Conservation (phyloP, 2,329 filamentous ascomycete genomes). For the Pezicula radicicola region DNA sequence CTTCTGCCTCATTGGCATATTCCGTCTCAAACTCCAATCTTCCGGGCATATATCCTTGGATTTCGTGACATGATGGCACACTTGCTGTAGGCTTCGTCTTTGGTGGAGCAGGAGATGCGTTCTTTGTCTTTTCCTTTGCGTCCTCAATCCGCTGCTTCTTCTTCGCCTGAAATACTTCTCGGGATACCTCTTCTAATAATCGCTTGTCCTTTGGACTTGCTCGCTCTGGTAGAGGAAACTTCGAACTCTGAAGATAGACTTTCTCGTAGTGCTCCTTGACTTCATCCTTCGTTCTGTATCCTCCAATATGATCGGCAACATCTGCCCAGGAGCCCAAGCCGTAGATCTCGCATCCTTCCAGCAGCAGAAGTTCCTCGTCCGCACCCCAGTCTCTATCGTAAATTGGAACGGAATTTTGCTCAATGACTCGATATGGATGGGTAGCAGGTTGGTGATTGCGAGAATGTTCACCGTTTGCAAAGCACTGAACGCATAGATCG, state of each 20-base stretch:
- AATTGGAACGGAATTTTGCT: slow-evolving; percentile 97
- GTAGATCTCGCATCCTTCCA: slow-evolving; percentile 95
- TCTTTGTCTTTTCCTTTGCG: slow-evolving; percentile 81
- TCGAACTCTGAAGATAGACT: slow-evolving; percentile 79
- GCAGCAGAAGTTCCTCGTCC: slow-evolving; percentile 88
- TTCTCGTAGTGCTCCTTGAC: slow-evolving; percentile 91
- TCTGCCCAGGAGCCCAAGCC: slow-evolving; percentile 96
- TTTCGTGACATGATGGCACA: slow-evolving; percentile 94
- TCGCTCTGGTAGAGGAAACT: slow-evolving; percentile 82
- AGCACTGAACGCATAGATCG: slow-evolving; percentile 95
- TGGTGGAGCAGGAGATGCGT: slow-evolving; percentile 76
- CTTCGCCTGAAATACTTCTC: slow-evolving; percentile 87
- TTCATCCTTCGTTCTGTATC: slow-evolving; percentile 91
- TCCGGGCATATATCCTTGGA: slow-evolving; percentile 98
- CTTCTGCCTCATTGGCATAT: slow-evolving; percentile 96
- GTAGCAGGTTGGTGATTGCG: slow-evolving; percentile 83
- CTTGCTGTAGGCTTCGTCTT: slow-evolving; percentile 96
- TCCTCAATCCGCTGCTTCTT: slow-evolving; percentile 95
- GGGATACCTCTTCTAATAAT: slow-evolving; percentile 74
- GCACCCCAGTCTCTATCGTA: slow-evolving; percentile 95
- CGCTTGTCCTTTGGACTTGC: slow-evolving; percentile 80
- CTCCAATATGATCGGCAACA: slow-evolving; percentile 96
- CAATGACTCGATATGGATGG: slow-evolving; percentile 90
- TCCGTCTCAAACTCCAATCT: slow-evolving; percentile 97
- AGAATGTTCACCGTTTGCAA: slow-evolving; percentile 75